Conservation (phyloP, 2,329 filamentous ascomycete genomes). For the Hymenoscyphus scutula region DNA sequence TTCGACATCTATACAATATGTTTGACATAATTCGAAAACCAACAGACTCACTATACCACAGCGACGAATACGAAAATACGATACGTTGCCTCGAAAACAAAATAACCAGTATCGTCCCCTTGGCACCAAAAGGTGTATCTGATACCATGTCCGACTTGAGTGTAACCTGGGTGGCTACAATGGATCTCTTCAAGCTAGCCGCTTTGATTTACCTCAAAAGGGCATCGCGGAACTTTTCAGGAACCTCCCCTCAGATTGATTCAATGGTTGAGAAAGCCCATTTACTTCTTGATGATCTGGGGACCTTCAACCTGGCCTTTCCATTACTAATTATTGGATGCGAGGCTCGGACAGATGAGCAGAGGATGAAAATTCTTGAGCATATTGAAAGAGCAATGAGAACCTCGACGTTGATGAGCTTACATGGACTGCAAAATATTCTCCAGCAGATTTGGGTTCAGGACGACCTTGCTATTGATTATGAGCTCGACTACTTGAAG, state of each 20-base stretch:
- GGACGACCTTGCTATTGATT: background rate
- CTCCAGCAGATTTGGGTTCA: background rate
- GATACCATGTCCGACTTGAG: too few species aligned
- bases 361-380: background rate
- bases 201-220: too few species aligned
- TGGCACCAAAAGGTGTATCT: too few species aligned
- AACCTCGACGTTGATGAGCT: background rate
- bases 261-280: background rate
- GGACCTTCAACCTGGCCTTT: background rate
- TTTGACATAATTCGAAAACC: too few species aligned
- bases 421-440: background rate
- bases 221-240: background rate
- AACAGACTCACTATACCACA: too few species aligned
- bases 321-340: background rate
- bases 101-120: too few species aligned
- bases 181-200: too few species aligned
- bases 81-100: too few species aligned
- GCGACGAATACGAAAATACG: too few species aligned
- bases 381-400: background rate
- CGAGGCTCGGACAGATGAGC: background rate
- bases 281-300: background rate
- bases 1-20: too few species aligned
- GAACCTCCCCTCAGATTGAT: background rate
- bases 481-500: background rate
- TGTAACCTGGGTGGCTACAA: too few species aligned